Evolutionary conservation across 441 rosid species (phyloP).

Genomic region (Theobroma grandiflorum): DNA sequence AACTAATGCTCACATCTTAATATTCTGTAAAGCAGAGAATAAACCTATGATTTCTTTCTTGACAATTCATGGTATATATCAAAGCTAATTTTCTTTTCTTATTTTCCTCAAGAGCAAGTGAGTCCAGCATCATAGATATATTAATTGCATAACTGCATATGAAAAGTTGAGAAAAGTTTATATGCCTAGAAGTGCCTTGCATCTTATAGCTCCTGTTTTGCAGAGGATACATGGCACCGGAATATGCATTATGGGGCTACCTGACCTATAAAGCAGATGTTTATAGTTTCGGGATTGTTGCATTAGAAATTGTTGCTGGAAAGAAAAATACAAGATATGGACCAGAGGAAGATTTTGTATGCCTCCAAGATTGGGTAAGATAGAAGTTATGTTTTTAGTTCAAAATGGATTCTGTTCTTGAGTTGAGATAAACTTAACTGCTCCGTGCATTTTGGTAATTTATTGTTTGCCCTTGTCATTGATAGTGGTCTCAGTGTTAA

Average conservation of each 20-base stretch:
- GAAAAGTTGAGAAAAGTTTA: background rate
- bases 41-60: background rate
- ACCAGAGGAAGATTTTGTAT: constrained; percentile 29
- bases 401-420: background rate
- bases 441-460: too few species aligned
- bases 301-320: constrained; percentile 54
- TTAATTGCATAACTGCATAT: background rate
- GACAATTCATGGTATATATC: background rate
- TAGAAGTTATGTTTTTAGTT: background rate
- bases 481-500: background rate
- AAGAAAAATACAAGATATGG: constrained; percentile 37
- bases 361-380: constrained; percentile 60
- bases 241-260: constrained; percentile 54
- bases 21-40: background rate
- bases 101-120: background rate
- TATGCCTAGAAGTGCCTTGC: background rate
- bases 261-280: constrained; percentile 61
- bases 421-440: background rate
- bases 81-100: background rate
- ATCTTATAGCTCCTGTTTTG: constrained; percentile 19
- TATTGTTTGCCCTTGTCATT: too few species aligned
- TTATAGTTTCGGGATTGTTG: constrained; percentile 58
- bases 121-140: background rate
- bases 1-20: background rate
- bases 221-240: constrained; percentile 66